Conservation (phyloP, 306 rosid genomes). For the Betula pendula region DNA sequence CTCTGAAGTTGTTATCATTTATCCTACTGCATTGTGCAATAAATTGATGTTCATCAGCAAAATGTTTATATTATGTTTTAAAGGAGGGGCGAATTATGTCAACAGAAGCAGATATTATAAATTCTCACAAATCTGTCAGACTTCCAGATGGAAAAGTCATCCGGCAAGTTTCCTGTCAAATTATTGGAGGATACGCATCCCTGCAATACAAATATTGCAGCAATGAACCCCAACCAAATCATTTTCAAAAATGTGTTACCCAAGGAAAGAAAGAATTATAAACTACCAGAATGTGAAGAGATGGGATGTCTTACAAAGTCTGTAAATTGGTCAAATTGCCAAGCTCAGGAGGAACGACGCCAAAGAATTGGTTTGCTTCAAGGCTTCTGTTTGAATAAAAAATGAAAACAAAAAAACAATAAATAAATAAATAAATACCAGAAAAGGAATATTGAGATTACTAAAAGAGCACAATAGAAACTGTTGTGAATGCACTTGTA, state of each 20-base stretch:
- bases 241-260: slow-evolving; percentile 19
- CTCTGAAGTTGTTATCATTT: slow-evolving; percentile 67
- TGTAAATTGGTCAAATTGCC: slow-evolving; percentile 61
- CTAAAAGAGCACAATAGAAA: slow-evolving; percentile 11
- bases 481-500: no score
- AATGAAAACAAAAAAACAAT: not conserved
- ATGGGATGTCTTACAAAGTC: slow-evolving; percentile 52
- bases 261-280: slow-evolving; percentile 6
- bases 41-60: slow-evolving; percentile 13
- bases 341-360: slow-evolving; percentile 64
- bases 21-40: slow-evolving; percentile 64
- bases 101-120: slow-evolving; percentile 8
- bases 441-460: not conserved
- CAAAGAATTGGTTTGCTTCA: slow-evolving; percentile 78
- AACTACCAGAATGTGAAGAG: slow-evolving; percentile 2
- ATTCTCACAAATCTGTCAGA: slow-evolving; percentile 64
- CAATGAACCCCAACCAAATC: slow-evolving; percentile 20
- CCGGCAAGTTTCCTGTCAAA: slow-evolving; percentile 64
- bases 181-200: slow-evolving; percentile 76
- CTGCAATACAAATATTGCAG: slow-evolving; percentile 41
- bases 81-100: not conserved
- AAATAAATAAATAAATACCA: not conserved
- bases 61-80: not conserved
- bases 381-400: slow-evolving; percentile 52
- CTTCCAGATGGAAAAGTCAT: slow-evolving; percentile 50